A percentile compares a stretch with the other conserved stretches of the same genome.
These are phyloP conservation scores for Capsicum chinense DNA, from an alignment of 257 asterid genomes.

Conservation along the genomic window DNA sequence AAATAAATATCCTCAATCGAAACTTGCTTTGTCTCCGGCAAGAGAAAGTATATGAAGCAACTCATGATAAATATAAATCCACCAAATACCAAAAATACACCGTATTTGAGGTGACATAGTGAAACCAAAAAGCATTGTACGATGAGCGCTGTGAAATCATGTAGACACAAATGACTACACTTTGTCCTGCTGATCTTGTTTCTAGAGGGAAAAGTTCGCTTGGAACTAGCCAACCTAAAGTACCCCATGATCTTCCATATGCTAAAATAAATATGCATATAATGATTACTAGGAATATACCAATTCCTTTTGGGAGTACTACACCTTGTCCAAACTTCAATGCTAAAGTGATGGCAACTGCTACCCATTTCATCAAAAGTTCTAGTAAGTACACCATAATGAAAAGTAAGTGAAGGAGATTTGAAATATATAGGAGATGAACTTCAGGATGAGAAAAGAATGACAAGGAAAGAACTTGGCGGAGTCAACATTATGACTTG, in stretches of 20 bases:
- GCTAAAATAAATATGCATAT: conserved; percentile 70
- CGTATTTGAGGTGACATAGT: conserved; percentile 69
- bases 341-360: conserved; percentile 69
- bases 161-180: conserved; percentile 76
- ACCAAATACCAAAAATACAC: conserved; percentile 47
- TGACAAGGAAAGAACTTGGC: too few species aligned
- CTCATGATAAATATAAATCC: too few species aligned
- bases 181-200: conserved; percentile 85
- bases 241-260: conserved; percentile 45
- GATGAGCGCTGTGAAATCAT: conserved; percentile 77
- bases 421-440: too few species aligned
- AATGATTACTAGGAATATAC: conserved; percentile 57
- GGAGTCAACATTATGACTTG: too few species aligned
- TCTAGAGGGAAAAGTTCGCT: conserved; percentile 82
- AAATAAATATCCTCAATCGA: too few species aligned
- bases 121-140: conserved; percentile 77
- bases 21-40: too few species aligned
- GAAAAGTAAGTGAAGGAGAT: not conserved
- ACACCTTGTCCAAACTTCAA: conserved; percentile 67
- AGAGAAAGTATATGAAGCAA: too few species aligned
- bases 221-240: conserved; percentile 75
- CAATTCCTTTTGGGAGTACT: conserved; percentile 50
- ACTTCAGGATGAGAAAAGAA: too few species aligned
- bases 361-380: conserved; percentile 48
- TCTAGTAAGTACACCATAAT: not conserved